Conservation (phyloP, 257 asterid species). For the Jacaranda mimosifolia region DNA sequence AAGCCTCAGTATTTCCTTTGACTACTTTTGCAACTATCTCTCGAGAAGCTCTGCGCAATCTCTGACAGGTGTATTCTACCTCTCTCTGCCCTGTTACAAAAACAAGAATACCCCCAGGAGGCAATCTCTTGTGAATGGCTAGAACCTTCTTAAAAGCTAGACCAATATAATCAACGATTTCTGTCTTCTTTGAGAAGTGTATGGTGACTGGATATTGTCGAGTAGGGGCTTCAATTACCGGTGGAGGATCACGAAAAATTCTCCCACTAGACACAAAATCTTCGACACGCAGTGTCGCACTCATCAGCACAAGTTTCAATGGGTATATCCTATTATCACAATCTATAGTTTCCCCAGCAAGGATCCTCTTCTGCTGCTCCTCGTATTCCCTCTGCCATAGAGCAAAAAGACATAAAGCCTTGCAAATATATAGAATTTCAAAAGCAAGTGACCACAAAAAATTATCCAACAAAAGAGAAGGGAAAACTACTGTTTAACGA, state of each 20-base stretch:
- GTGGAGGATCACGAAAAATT: slow-evolving; percentile 76
- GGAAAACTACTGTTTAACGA: neutral
- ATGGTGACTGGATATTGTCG: slow-evolving; percentile 87
- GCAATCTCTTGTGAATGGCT: slow-evolving; percentile 90
- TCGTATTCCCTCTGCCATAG: slow-evolving; percentile 69
- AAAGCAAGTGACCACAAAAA: neutral
- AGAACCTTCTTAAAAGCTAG: slow-evolving; percentile 86
- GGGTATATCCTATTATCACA: slow-evolving; percentile 68
- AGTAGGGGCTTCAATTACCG: slow-evolving; percentile 85
- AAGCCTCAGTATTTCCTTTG: slow-evolving; percentile 38
- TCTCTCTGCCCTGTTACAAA: slow-evolving; percentile 96
- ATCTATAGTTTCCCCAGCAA: slow-evolving; percentile 61
- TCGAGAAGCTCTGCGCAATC: slow-evolving; percentile 67
- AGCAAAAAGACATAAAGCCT: slow-evolving; percentile 17
- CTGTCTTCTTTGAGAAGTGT: slow-evolving; percentile 92
- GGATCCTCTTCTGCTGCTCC: slow-evolving; percentile 69
- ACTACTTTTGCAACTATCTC: slow-evolving; percentile 50
- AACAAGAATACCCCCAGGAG: slow-evolving; percentile 95
- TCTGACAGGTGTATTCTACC: slow-evolving; percentile 83
- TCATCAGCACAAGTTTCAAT: slow-evolving; percentile 89
- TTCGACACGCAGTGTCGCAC: slow-evolving; percentile 93
- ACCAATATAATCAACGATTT: slow-evolving; percentile 80
- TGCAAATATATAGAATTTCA: slow-evolving; percentile 25
- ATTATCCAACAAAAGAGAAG: neutral
- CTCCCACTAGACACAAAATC: slow-evolving; percentile 74